Conservation (phyloP, 306 rosid species). For the Ormosia emarginata region DNA sequence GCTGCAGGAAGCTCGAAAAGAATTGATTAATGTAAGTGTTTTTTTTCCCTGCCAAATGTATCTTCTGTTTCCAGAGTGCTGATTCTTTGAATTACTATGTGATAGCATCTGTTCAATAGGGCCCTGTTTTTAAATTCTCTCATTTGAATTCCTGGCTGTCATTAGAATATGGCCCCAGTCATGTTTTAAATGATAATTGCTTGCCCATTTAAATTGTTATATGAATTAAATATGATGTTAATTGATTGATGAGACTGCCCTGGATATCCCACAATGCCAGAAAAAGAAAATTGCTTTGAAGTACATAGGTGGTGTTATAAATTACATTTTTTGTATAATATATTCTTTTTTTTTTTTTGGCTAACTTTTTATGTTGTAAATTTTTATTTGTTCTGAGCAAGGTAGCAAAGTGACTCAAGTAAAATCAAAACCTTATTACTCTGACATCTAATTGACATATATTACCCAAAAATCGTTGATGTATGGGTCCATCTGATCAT, state of each 20-base stretch:
- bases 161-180: not conserved
- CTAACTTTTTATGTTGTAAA: not conserved
- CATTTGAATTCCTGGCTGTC: not conserved
- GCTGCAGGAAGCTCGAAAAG: constrained; percentile 94
- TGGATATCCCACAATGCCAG: not conserved
- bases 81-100: not conserved
- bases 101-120: constrained; percentile 15
- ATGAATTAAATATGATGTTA: not conserved
- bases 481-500: not conserved
- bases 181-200: not conserved
- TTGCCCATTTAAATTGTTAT: not conserved
- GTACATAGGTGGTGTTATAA: not conserved
- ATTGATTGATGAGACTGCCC: constrained; percentile 5
- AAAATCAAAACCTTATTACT: not conserved
- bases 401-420: not conserved
- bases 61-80: not conserved
- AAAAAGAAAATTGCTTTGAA: not conserved
- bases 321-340: not conserved
- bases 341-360: not conserved
- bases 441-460: not conserved
- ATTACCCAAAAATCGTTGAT: not conserved
- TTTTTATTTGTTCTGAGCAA: not conserved
- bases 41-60: not conserved
- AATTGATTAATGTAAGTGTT: constrained; percentile 63
- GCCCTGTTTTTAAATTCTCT: not conserved